Percentiles rank a stretch among this genome's conserved stretches.
Evolutionary conservation across 495 filamentous ascomycete genomes (phyloP).

Genomic region (Wilcoxina mikolae): DNA sequence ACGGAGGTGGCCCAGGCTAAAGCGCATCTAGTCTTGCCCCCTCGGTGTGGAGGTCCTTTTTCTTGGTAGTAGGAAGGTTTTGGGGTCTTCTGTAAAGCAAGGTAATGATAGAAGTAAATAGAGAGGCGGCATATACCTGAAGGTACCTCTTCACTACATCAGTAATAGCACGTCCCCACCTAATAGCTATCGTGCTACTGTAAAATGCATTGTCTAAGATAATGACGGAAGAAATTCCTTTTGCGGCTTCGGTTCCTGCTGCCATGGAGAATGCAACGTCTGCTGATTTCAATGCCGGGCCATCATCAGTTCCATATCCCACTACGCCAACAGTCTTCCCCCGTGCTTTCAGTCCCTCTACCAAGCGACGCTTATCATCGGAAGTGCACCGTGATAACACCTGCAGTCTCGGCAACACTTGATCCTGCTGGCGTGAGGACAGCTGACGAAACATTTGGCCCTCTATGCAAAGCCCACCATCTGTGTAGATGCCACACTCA

Average conservation of each 20-base stretch:
- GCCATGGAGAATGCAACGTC: slow-evolving; percentile 85
- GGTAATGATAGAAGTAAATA: no score
- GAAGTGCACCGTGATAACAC: slow-evolving; percentile 70
- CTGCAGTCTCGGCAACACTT: slow-evolving; percentile 53
- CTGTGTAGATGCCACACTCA: slow-evolving; percentile 61
- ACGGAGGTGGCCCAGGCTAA: no score
- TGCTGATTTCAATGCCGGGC: slow-evolving; percentile 63
- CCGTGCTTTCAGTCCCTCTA: slow-evolving; percentile 58
- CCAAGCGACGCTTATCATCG: slow-evolving; percentile 63
- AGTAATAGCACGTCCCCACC: slow-evolving; percentile 71
- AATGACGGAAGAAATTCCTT: slow-evolving; percentile 75
- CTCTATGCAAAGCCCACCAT: slow-evolving; percentile 60
- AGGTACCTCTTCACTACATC: no score
- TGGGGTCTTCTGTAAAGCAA: no score
- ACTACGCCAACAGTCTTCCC: slow-evolving; percentile 80
- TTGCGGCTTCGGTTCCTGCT: slow-evolving; percentile 70
- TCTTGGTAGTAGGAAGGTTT: no score
- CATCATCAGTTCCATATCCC: slow-evolving; percentile 78
- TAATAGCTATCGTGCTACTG: slow-evolving; percentile 69
- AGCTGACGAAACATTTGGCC: slow-evolving; percentile 59
- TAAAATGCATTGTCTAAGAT: slow-evolving; percentile 81
- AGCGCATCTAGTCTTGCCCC: no score
- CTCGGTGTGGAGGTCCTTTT: no score
- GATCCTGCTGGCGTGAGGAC: slow-evolving; percentile 45
- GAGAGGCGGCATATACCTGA: no score